Conservation (phyloP, 176 grass and related monocot genomes). For the Avena eriantha region DNA sequence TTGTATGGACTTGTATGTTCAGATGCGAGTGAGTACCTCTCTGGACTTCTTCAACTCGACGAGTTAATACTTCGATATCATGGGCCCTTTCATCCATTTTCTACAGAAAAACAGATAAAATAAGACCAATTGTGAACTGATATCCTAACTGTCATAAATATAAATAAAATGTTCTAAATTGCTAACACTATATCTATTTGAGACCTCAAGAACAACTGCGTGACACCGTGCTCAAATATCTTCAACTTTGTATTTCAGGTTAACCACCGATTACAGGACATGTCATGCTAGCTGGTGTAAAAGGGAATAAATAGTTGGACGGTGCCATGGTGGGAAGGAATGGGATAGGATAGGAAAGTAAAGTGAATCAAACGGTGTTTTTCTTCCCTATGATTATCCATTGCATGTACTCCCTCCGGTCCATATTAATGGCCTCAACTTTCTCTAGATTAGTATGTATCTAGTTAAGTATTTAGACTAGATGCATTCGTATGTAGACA, state of each 20-base stretch:
- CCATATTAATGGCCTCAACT: no score
- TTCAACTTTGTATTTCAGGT: not conserved
- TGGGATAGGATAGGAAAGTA: not conserved
- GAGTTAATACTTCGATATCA: constrained; percentile 54
- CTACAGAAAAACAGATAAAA: constrained; percentile 41
- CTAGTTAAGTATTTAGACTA: no score
- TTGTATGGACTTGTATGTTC: constrained; percentile 33
- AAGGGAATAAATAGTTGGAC: constrained; percentile 10
- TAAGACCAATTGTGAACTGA: constrained; percentile 11
- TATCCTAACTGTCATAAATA: constrained; percentile 12
- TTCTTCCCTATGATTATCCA: not conserved
- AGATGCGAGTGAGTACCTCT: constrained; percentile 54
- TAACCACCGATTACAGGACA: not conserved
- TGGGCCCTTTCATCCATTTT: constrained; percentile 61
- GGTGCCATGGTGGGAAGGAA: not conserved
- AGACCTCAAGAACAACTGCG: not conserved
- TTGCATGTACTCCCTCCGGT: not conserved
- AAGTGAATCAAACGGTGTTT: not conserved
- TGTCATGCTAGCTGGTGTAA: not conserved
- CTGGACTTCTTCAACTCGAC: constrained; percentile 76
- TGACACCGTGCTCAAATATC: not conserved
- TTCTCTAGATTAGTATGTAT: no score
- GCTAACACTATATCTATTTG: not conserved
- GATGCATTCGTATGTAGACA: no score
- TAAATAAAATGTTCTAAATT: constrained; percentile 3